phyloP scores from a whole-genome alignment of 2,329 filamentous ascomycete genomes.

The Paraphaeosphaeria minitans region DNA sequence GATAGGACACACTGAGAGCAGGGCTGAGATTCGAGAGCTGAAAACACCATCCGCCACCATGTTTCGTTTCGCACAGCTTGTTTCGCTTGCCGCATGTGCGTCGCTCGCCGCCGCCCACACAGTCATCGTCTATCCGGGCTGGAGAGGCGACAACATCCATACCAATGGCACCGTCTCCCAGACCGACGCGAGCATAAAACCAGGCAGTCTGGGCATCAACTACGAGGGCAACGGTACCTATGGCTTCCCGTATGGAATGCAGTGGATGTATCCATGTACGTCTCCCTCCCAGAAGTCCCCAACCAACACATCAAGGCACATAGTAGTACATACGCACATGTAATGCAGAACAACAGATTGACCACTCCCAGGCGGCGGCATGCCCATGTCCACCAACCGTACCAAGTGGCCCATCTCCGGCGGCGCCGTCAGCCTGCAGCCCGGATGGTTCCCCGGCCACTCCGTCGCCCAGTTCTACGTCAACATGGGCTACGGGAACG shows the following conservation, averaged over 20 bases:
- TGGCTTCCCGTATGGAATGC: conserved; percentile 83
- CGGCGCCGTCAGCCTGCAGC: conserved; percentile 87
- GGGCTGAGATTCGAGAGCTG: not conserved
- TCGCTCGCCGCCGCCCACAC: conserved; percentile 68
- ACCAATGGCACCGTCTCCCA: conserved; percentile 67
- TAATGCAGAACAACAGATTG: no score
- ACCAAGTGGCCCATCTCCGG: conserved; percentile 90
- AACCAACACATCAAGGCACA: no score
- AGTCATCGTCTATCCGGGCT: conserved; percentile 85
- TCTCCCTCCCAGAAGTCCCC: conserved; percentile 19
- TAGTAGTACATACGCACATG: no score
- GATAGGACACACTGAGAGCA: not conserved
- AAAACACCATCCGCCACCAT: conserved; percentile 24
- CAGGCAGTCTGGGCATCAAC: conserved; percentile 53
- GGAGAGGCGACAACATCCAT: conserved; percentile 83
- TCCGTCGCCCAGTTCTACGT: conserved; percentile 81
- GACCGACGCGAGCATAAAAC: conserved; percentile 41
- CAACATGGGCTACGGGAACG: conserved; percentile 84
- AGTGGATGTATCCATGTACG: conserved; percentile 95
- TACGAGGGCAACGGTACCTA: conserved; percentile 50
- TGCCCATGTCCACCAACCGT: conserved; percentile 76
- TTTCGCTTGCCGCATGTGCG: conserved; percentile 39
- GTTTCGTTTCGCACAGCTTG: conserved; percentile 42
- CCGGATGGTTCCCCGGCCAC: conserved; percentile 95
- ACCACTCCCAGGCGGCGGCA: conserved; percentile 73